Percentiles rank a stretch among this genome's conserved stretches.
Conservation (phyloP, 2,329 filamentous ascomycete species). For the Amauroascus verrucosus region DNA sequence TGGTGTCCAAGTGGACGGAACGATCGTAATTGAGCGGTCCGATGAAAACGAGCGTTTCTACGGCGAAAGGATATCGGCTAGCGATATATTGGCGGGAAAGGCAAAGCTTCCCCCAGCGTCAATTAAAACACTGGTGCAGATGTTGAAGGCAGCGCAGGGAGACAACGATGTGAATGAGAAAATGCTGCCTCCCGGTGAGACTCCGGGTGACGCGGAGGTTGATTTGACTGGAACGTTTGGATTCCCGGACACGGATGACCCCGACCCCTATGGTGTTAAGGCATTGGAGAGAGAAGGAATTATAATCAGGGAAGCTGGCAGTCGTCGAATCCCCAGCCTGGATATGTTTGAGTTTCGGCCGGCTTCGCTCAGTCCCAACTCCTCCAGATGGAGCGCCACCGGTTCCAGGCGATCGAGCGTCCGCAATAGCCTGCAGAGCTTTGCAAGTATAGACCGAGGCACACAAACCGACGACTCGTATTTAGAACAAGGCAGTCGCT, state of each 20-base stretch:
- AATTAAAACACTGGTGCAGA: slow-evolving; percentile 59
- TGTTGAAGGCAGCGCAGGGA: slow-evolving; percentile 79
- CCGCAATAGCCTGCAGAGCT: slow-evolving; percentile 57
- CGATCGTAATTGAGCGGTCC: slow-evolving; percentile 72
- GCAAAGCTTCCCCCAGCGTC: slow-evolving; percentile 47
- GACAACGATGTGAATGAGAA: slow-evolving; percentile 61
- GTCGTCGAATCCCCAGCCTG: slow-evolving; percentile 59
- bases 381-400: slow-evolving; percentile 56
- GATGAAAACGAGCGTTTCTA: slow-evolving; percentile 86
- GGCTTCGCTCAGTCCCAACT: slow-evolving; percentile 60
- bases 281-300: slow-evolving; percentile 84
- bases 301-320: slow-evolving; percentile 83
- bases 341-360: slow-evolving; percentile 76
- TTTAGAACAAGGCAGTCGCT: slow-evolving; percentile 2
- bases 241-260: slow-evolving; percentile 66
- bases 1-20: slow-evolving; percentile 77
- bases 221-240: slow-evolving; percentile 54
- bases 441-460: slow-evolving; percentile 49
- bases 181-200: slow-evolving; percentile 56
- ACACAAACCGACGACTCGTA: slow-evolving; percentile 55
- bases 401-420: slow-evolving; percentile 54
- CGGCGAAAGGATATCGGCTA: slow-evolving; percentile 52
- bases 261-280: slow-evolving; percentile 83
- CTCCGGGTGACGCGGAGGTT: slow-evolving; percentile 64
- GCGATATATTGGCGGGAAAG: slow-evolving; percentile 54